phyloP scores from a whole-genome alignment of 2,329 filamentous ascomycete genomes.

The Scedosporium aurantiacum region DNA sequence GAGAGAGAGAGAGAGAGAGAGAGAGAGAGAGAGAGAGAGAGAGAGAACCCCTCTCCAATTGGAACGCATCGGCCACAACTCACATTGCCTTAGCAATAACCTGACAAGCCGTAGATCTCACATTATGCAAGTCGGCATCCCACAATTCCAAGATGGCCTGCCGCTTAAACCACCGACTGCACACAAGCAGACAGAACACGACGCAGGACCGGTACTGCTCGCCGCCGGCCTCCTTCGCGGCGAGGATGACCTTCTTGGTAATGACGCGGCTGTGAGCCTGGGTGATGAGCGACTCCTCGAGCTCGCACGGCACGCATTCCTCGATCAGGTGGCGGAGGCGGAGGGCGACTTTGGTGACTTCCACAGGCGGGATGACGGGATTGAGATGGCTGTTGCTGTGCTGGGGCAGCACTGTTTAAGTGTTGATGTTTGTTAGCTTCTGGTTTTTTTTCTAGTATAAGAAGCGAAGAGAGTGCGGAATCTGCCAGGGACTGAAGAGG shows the following conservation, averaged over 20 bases:
- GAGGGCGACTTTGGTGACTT: slow-evolving; percentile 83
- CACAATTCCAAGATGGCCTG: slow-evolving; percentile 77
- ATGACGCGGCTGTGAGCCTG: slow-evolving; percentile 77
- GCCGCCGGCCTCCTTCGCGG: slow-evolving; percentile 73
- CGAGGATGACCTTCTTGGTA: slow-evolving; percentile 65
- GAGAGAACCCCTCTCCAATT: background rate
- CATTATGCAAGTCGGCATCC: slow-evolving; percentile 75
- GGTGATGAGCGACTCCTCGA: slow-evolving; percentile 65
- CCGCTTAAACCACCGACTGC: slow-evolving; percentile 61
- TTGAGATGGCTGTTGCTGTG: slow-evolving; percentile 46
- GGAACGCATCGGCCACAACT: slow-evolving; percentile 1
- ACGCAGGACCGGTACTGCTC: slow-evolving; percentile 66
- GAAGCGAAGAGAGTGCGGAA: background rate
- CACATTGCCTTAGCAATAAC: slow-evolving; percentile 74
- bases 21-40: background rate
- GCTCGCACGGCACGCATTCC: slow-evolving; percentile 79
- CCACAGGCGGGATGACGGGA: slow-evolving; percentile 60
- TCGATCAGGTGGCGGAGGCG: slow-evolving; percentile 86
- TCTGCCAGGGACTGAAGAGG: too few relatives aligned
- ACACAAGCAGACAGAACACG: slow-evolving; percentile 70
- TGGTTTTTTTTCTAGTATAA: too few relatives aligned
- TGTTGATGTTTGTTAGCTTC: background rate
- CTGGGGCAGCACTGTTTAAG: slow-evolving; percentile 52
- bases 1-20: too few relatives aligned
- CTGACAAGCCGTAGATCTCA: slow-evolving; percentile 75